These are phyloP conservation scores for Platanthera guangdongensis DNA, from an alignment of 106 monocot genomes.

Conservation along the genomic window DNA sequence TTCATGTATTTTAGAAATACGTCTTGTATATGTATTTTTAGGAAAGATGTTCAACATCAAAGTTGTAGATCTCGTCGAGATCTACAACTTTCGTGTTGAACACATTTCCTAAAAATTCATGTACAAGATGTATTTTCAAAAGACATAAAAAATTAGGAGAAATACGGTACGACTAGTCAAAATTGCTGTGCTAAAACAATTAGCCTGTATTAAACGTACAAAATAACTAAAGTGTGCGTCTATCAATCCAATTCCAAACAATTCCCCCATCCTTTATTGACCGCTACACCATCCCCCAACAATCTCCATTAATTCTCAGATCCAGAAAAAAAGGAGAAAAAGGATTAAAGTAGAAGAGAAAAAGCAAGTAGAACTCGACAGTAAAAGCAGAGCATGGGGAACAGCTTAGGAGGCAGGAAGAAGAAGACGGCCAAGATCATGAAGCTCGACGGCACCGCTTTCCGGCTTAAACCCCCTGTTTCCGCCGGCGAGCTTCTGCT, in stretches of 20 bases:
- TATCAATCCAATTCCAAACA: neutral
- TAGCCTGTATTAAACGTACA: no score
- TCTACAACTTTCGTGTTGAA: no score
- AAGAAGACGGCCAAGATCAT: slow-evolving; percentile 27
- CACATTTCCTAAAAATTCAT: no score
- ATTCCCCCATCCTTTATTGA: slow-evolving; percentile 1
- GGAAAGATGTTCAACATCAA: no score
- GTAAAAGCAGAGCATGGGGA: slow-evolving; percentile 12
- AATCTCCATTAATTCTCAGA: neutral
- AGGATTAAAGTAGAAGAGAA: neutral
- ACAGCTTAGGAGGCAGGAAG: slow-evolving; percentile 12
- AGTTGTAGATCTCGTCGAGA: no score
- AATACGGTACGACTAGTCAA: no score
- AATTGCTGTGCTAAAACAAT: no score
- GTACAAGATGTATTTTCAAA: no score
- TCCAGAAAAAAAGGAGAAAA: neutral
- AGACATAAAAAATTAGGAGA: no score
- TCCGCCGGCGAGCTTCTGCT: slow-evolving; percentile 11
- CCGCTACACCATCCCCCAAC: neutral
- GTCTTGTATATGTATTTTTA: no score
- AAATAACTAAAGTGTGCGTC: neutral
- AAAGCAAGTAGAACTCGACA: neutral
- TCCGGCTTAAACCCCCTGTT: slow-evolving; percentile 16
- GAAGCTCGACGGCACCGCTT: slow-evolving; percentile 26
- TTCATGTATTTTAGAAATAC: no score